A percentile compares a stretch with the other conserved stretches of the same genome.
Evolutionary conservation across 305 asterid species (phyloP).

Genomic region (Salvia sclarea): DNA sequence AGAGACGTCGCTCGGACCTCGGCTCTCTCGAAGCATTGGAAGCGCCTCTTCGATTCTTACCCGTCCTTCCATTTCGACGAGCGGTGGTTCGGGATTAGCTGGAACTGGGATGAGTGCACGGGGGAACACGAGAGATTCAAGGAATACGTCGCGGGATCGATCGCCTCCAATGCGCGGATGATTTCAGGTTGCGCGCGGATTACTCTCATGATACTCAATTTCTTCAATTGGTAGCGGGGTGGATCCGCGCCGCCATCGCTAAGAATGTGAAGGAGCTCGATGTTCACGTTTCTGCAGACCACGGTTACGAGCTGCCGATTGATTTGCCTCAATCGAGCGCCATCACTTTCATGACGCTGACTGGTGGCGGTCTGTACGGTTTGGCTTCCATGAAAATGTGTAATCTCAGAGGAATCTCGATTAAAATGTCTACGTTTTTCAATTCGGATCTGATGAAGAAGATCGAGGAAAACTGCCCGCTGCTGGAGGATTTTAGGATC

Average conservation of each 20-base stretch:
- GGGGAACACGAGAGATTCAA: slow-evolving; percentile 31
- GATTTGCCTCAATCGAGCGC: slow-evolving; percentile 22
- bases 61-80: slow-evolving; percentile 49
- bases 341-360: slow-evolving; percentile 41
- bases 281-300: neutral
- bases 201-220: neutral
- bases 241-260: slow-evolving; percentile 40
- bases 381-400: slow-evolving; percentile 25
- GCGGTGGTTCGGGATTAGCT: slow-evolving; percentile 31
- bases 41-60: slow-evolving; percentile 37
- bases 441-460: slow-evolving; percentile 9
- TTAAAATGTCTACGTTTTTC: no score
- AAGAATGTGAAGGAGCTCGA: slow-evolving; percentile 52
- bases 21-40: slow-evolving; percentile 50
- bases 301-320: neutral
- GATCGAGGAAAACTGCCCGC: slow-evolving; percentile 44
- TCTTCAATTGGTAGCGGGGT: neutral
- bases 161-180: slow-evolving; percentile 36
- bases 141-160: slow-evolving; percentile 32
- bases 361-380: slow-evolving; percentile 1
- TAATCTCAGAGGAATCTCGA: slow-evolving; percentile 41
- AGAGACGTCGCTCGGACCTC: slow-evolving; percentile 24
- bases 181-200: slow-evolving; percentile 39
- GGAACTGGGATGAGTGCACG: neutral
- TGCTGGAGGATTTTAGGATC: slow-evolving; percentile 54